These are phyloP conservation scores for Avena insularis DNA, from an alignment of 176 grass and related monocot genomes.

Conservation along the genomic window DNA sequence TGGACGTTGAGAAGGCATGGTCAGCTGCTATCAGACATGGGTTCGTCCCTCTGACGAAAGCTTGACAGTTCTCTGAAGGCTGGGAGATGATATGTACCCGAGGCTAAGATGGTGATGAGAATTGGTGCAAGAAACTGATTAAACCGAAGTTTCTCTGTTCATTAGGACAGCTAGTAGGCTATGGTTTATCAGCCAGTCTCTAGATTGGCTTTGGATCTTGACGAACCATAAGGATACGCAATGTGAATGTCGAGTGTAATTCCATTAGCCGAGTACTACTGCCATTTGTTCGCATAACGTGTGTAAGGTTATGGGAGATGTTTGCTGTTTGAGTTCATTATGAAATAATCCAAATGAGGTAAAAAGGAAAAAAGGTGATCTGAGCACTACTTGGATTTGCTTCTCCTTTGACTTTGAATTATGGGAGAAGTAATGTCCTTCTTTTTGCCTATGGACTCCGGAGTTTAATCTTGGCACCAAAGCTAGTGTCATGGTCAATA, in stretches of 20 bases:
- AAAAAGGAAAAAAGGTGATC: not conserved
- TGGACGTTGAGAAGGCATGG: constrained; percentile 70
- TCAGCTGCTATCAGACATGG: constrained; percentile 73
- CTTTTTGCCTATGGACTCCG: not conserved
- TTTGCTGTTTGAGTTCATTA: not conserved
- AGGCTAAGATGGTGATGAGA: constrained; percentile 8
- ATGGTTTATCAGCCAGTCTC: not conserved
- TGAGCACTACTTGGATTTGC: not conserved
- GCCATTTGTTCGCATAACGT: not conserved
- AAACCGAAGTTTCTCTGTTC: not conserved
- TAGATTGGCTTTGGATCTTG: not conserved
- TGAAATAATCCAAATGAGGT: not conserved
- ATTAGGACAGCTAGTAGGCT: not conserved
- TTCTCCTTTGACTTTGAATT: not conserved
- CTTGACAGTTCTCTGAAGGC: not conserved
- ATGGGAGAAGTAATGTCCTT: not conserved
- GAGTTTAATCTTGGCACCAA: no score
- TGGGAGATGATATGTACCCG: not conserved
- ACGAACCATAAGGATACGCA: not conserved
- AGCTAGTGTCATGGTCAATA: no score
- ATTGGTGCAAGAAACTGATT: not conserved
- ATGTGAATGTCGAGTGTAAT: not conserved
- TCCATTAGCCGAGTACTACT: not conserved
- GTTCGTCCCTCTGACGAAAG: constrained; percentile 60
- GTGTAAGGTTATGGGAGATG: not conserved